phyloP scores from a whole-genome alignment of 495 filamentous ascomycete species.

The Neurospora sp. region DNA sequence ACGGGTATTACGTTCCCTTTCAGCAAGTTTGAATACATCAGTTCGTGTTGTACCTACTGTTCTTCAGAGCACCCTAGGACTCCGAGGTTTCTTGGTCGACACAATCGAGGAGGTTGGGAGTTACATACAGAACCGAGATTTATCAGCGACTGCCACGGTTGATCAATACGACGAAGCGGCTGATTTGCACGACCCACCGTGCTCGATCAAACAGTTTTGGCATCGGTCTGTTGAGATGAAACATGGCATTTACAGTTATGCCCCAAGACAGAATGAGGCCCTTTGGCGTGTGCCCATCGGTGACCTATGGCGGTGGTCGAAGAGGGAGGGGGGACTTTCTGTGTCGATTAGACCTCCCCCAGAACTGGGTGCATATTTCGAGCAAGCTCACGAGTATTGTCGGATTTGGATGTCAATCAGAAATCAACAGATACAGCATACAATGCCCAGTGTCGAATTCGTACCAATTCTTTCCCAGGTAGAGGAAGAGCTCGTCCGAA shows the following conservation, averaged over 20 bases:
- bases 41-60: background rate
- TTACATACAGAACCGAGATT: background rate
- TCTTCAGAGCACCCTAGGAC: background rate
- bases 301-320: background rate
- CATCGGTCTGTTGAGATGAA: background rate
- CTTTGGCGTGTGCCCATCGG: background rate
- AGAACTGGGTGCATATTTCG: background rate
- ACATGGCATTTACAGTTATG: background rate
- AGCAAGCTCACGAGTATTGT: background rate
- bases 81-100: background rate
- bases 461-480: background rate
- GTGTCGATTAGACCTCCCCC: background rate
- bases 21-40: background rate
- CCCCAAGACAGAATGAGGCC: background rate
- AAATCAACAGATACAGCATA: background rate
- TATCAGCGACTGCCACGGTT: background rate
- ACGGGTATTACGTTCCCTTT: background rate
- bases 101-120: background rate
- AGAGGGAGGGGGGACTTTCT: background rate
- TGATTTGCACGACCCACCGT: rapidly evolving
- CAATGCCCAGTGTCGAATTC: background rate
- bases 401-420: background rate
- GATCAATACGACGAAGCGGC: rapidly evolving
- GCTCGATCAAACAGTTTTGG: background rate
- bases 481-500: background rate